Base-by-base conservation (phyloP, 108 stramenopile genomes). In the Cylindrotheca closterium region DNA sequence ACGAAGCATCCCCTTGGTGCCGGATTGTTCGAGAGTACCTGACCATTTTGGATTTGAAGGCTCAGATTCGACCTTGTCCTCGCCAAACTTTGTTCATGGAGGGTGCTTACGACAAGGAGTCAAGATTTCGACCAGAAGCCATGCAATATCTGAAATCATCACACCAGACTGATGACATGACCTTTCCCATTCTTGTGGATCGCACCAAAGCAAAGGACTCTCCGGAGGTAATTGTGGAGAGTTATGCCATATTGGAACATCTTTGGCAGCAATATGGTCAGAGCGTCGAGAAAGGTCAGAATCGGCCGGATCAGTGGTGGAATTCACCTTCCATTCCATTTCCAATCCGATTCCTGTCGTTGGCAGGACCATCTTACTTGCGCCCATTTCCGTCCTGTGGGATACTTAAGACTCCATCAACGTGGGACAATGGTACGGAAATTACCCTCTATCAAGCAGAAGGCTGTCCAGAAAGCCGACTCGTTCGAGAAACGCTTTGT, bases 1-100 rank as follows among this genome's bases (percentile, higher is more conserved):
- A 51, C 30, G 70, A 70, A 47, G 70, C 45, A 30, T 70, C 70
- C 3, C 70, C 70, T 2, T 70, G 70, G 70, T 70, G 70, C 46
- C 70, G 70, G 8, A 17, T 70, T 23, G 70, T 70, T 19, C 60
- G 70, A 28, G 70, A 70, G 46, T 55, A 70, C 28, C 45, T 47
- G 1, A 70, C 70, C 17, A 62, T 70, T 3, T 30, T 70, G 45
- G 70, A 70, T 58, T 48, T 70, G 28, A 54, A 60, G 22, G 27
- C 56, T n/a, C 51, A 62, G 26, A 70, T 70, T 23, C 52, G 55
- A n/a, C 70, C 70, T 12, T 70, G 70, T 46, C 70, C 70, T 15
- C 21, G 70, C 24, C 52, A 70, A 48, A 70, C 70, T 15, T 33
- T 69, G 12, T 62, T 54, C 26, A 34, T 29, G 32, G 70, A 70